phyloP scores from a whole-genome alignment of 2,329 filamentous ascomycete genomes.

The Plectosphaerella cucumerina region DNA sequence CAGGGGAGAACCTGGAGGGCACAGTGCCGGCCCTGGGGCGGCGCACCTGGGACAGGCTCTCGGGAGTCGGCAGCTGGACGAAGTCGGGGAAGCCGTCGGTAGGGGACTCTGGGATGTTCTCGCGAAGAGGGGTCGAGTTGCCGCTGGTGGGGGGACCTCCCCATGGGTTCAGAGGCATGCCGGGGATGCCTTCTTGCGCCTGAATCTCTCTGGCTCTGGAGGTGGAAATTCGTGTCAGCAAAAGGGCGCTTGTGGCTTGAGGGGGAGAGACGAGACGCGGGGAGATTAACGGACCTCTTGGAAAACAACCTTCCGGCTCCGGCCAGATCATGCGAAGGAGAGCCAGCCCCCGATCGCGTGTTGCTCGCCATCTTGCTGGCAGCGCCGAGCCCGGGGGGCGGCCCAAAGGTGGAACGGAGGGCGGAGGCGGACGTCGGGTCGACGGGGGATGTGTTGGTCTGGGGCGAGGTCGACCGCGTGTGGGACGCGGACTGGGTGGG shows the following conservation, averaged over 20 bases:
- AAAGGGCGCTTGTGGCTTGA: background rate
- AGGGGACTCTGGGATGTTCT: slow-evolving; percentile 96
- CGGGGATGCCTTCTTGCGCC: slow-evolving; percentile 83
- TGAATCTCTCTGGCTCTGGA: slow-evolving; percentile 92
- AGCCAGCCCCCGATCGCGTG: slow-evolving; percentile 81
- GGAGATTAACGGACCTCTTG: slow-evolving; percentile 68
- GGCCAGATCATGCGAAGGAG: slow-evolving; percentile 86
- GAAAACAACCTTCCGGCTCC: slow-evolving; percentile 75
- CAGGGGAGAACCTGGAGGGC: slow-evolving; percentile 88
- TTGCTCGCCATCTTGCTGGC: slow-evolving; percentile 54
- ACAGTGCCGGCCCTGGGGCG: slow-evolving; percentile 90
- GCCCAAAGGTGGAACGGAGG: slow-evolving; percentile 69
- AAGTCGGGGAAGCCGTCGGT: slow-evolving; percentile 95
- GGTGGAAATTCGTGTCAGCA: slow-evolving; percentile 10
- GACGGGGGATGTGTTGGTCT: slow-evolving; percentile 73
- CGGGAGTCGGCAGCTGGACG: slow-evolving; percentile 64
- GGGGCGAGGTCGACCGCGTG: slow-evolving; percentile 73
- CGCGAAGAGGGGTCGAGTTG: slow-evolving; percentile 90
- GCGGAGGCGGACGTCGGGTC: slow-evolving; percentile 62
- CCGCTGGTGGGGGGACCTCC: slow-evolving; percentile 94
- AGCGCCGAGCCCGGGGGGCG: slow-evolving; percentile 58
- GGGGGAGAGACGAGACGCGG: background rate
- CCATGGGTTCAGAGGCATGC: slow-evolving; percentile 70
- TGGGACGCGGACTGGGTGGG: slow-evolving; percentile 65
- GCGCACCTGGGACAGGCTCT: slow-evolving; percentile 63